phyloP scores from a whole-genome alignment of 352 stramenopile species.

The Phytophthora foliorum region DNA sequence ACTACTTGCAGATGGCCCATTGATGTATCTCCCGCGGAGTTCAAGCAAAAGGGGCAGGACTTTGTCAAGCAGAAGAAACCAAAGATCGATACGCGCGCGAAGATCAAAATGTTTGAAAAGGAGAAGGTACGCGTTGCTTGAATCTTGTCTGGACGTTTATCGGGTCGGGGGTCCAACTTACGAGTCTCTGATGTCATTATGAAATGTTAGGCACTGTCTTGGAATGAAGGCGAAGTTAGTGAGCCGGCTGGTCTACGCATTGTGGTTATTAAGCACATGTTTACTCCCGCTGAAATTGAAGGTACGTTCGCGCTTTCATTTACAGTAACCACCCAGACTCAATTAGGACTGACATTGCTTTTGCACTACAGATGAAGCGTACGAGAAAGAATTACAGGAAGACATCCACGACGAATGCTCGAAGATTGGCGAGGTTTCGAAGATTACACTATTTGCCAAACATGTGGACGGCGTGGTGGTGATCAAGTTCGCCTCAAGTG shows the following conservation, averaged over 20 bases:
- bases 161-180: background rate
- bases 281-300: constrained; percentile 90
- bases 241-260: constrained; percentile 94
- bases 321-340: background rate
- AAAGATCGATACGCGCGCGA: constrained; percentile 84
- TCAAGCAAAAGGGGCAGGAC: constrained; percentile 89
- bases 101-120: constrained; percentile 91
- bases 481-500: constrained; percentile 94
- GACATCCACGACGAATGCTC: constrained; percentile 88
- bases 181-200: background rate
- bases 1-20: constrained; percentile 63
- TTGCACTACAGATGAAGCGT: constrained; percentile 56
- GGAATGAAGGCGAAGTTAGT: constrained; percentile 95
- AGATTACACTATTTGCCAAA: constrained; percentile 97
- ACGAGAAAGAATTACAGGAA: constrained; percentile 79
- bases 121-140: constrained; percentile 60
- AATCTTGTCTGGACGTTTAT: constrained; percentile 7
- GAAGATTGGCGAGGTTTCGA: constrained; percentile 87
- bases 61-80: constrained; percentile 85
- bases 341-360: background rate
- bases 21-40: constrained; percentile 82
- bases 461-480: constrained; percentile 94
- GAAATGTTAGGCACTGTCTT: constrained; percentile 85
- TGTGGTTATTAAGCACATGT: constrained; percentile 97
- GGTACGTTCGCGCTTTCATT: constrained; percentile 28